Percentiles rank a stretch among this genome's conserved stretches.
phyloP scores from a whole-genome alignment of 306 rosid genomes.

The Parietaria judaica region DNA sequence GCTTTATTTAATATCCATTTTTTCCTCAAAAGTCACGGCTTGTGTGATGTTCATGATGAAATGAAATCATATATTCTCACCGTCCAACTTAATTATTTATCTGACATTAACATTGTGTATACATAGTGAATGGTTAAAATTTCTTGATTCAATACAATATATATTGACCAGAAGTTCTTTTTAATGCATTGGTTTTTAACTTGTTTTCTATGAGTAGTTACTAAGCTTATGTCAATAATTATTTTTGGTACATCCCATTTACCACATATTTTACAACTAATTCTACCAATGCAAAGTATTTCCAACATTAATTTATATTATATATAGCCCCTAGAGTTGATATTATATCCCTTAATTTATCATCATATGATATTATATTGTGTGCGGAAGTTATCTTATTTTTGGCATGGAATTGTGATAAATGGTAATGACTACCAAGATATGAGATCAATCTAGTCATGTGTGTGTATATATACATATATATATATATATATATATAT shows the following conservation, averaged over 20 bases:
- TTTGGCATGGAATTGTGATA: background rate
- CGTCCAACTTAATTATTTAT: no score
- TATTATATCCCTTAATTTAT: background rate
- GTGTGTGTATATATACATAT: no score
- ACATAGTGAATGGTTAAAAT: no score
- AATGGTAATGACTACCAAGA: slow-evolving; percentile 1
- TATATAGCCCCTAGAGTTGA: background rate
- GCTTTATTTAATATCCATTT: no score
- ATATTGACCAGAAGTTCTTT: background rate
- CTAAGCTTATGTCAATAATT: slow-evolving; percentile 2
- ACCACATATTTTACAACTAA: slow-evolving; percentile 3
- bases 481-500: background rate
- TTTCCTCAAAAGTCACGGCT: no score
- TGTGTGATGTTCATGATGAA: no score
- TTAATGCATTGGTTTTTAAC: background rate
- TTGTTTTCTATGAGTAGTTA: background rate
- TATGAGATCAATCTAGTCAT: background rate
- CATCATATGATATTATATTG: background rate
- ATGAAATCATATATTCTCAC: no score
- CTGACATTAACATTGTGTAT: background rate
- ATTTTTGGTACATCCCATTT: background rate
- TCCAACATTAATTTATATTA: background rate
- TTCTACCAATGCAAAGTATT: background rate
- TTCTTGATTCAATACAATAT: no score
- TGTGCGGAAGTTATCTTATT: background rate